Evolutionary conservation across 169 alveolate genomes (phyloP).

Genomic region (Cryptosporidium sp.): DNA sequence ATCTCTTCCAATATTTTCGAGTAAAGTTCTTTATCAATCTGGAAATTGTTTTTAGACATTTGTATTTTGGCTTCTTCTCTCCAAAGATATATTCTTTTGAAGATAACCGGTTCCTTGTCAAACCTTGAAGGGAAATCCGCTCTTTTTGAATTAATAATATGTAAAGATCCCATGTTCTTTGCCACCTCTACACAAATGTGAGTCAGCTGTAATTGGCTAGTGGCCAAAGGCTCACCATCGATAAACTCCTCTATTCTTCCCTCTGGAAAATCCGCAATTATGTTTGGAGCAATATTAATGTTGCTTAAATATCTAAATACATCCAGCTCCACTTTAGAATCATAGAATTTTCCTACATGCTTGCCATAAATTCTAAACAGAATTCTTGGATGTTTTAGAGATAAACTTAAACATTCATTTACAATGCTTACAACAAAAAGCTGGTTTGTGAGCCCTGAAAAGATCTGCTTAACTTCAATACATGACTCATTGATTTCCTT

Average conservation of each 20-base stretch:
- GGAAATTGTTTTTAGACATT: conserved; percentile 31
- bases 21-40: conserved; percentile 34
- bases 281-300: conserved; percentile 80
- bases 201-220: conserved; percentile 77
- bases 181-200: conserved; percentile 81
- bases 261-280: conserved; percentile 81
- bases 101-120: conserved; percentile 63
- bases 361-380: conserved; percentile 81
- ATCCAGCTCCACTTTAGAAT: conserved; percentile 80
- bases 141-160: conserved; percentile 50
- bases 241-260: conserved; percentile 86
- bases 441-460: conserved; percentile 81
- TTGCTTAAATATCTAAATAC: conserved; percentile 81
- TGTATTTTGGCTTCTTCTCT: conserved; percentile 50
- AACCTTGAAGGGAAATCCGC: conserved; percentile 50
- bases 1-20: conserved; percentile 28
- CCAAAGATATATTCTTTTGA: conserved; percentile 71
- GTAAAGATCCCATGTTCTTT: conserved; percentile 59
- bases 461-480: conserved; percentile 79
- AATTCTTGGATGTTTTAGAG: conserved; percentile 75
- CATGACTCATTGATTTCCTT: conserved; percentile 58
- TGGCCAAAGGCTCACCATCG: conserved; percentile 82
- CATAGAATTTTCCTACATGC: conserved; percentile 80
- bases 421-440: conserved; percentile 79
- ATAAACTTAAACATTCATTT: conserved; percentile 40